Evolutionary conservation across 305 asterid species (phyloP), one percentile per base, ranked within the genome.

Genomic region (Fraxinus xanthoxyloides): DNA sequence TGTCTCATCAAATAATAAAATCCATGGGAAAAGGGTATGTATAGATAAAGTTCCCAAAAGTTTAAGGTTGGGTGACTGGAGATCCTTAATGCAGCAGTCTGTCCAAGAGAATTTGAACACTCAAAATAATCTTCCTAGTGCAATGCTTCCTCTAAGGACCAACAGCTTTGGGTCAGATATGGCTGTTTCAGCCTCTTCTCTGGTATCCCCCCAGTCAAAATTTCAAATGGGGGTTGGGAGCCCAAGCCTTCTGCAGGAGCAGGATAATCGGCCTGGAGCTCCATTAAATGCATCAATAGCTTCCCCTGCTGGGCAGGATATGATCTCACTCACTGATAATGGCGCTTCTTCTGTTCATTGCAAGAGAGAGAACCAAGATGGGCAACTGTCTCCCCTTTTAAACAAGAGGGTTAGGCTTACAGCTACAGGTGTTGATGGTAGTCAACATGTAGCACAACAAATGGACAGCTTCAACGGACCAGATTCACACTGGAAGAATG

Each of bases 401-500:
- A 92, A 82, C 88, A 96, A 96, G 93, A 93, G 93, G 87, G 82
- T 91, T 67, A 88, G 95, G 89, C 79, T 86, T 83, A 79, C 85
- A 32, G 88, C 88, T 79, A 73, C 87, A 70, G 88, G 86, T 48
- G 69, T 82, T 72, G 95, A 91, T 80, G 93, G 92, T 82, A 90
- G 85, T 87, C 85, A 92, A 80, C 90, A 89, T 84, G 67, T 85
- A 43, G 96, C 95, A 21, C 77, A 93, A 77, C 93, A 86, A 61
- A 82, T 92, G 76, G 99, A 94, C 67, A 82, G 87, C 79, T 88
- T 91, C 85, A 90, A 89, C 17, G 95, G 94, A 83, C 59, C 95
- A 19, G 98, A 94, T 84, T 79, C 90, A 83, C 92, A 93, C 67
- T 94, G 97, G 98, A 95, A 94, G 90, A 94, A 90, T 85, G 70